A percentile compares a stretch with the other conserved stretches of the same genome.
phyloP scores from a whole-genome alignment of 306 rosid species.

The Fragaria ananassa region DNA sequence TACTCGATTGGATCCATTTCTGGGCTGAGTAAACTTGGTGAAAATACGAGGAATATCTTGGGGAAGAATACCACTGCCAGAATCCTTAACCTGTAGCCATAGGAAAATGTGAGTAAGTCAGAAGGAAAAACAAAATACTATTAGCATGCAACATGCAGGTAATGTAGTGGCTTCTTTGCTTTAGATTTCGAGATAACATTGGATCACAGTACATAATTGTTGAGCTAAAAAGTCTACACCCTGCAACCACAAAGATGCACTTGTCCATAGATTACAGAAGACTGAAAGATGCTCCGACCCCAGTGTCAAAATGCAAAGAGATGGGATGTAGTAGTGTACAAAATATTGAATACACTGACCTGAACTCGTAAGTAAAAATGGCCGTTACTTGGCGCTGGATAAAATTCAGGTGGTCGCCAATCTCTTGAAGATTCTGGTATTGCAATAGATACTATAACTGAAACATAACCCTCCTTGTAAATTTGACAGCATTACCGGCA shows the following conservation, averaged over 20 bases:
- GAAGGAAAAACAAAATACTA: neutral
- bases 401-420: conserved; percentile 70
- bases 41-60: conserved; percentile 72
- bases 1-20: conserved; percentile 49
- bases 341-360: conserved; percentile 30
- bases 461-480: conserved; percentile 78
- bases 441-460: conserved; percentile 67
- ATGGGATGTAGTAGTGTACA: too few relatives aligned
- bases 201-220: neutral
- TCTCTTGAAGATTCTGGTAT: conserved; percentile 74
- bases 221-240: conserved; percentile 5
- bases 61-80: conserved; percentile 78
- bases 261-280: neutral
- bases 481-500: conserved; percentile 86
- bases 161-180: neutral
- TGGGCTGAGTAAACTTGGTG: conserved; percentile 65
- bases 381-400: conserved; percentile 59
- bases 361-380: conserved; percentile 72
- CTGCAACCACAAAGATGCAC: conserved; percentile 10
- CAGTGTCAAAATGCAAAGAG: neutral
- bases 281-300: neutral
- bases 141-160: neutral
- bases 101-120: conserved; percentile 10
- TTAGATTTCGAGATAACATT: neutral
- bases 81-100: conserved; percentile 73